Evolutionary conservation across 352 stramenopile genomes (phyloP).

Genomic region (Phytophthora ohioensis): DNA sequence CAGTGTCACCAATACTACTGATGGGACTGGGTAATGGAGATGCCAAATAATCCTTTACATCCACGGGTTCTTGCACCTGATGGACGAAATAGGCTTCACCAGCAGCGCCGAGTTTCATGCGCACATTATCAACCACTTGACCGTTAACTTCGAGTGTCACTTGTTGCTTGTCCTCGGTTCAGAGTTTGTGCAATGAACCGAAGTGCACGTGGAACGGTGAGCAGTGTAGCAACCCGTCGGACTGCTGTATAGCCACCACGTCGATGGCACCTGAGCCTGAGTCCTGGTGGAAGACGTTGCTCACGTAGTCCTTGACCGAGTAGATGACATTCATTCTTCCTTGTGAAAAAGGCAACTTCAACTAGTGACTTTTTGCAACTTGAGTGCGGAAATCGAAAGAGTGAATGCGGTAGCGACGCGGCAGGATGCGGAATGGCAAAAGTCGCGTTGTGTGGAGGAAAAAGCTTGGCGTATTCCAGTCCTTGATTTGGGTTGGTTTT

Average conservation of each 20-base stretch:
- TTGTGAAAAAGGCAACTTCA: slow-evolving; percentile 19
- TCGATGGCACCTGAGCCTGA: slow-evolving; percentile 80
- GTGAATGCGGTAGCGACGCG: slow-evolving; percentile 15
- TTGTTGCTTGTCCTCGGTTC: slow-evolving; percentile 48
- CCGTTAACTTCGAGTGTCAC: slow-evolving; percentile 77
- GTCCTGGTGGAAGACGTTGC: slow-evolving; percentile 78
- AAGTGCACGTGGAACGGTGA: slow-evolving; percentile 90
- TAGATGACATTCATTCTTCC: slow-evolving; percentile 87
- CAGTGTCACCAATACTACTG: slow-evolving; percentile 21
- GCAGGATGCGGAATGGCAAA: slow-evolving; percentile 26
- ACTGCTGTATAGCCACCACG: slow-evolving; percentile 83
- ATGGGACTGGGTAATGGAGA: slow-evolving; percentile 66
- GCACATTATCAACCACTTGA: slow-evolving; percentile 51
- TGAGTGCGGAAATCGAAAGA: neutral
- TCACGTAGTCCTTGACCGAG: slow-evolving; percentile 90
- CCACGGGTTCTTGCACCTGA: slow-evolving; percentile 58
- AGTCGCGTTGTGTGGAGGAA: slow-evolving; percentile 19
- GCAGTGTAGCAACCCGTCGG: slow-evolving; percentile 64
- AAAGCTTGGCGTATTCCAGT: slow-evolving; percentile 24
- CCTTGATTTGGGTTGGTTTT: neutral
- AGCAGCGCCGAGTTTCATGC: slow-evolving; percentile 77
- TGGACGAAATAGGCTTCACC: slow-evolving; percentile 87
- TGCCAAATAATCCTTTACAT: slow-evolving; percentile 71
- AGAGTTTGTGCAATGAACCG: slow-evolving; percentile 54
- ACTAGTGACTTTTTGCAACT: slow-evolving; percentile 5